Percentiles rank a stretch among this genome's conserved stretches.
Evolutionary conservation across 805 yeast species (phyloP).

Genomic region (Lachancea sp.): DNA sequence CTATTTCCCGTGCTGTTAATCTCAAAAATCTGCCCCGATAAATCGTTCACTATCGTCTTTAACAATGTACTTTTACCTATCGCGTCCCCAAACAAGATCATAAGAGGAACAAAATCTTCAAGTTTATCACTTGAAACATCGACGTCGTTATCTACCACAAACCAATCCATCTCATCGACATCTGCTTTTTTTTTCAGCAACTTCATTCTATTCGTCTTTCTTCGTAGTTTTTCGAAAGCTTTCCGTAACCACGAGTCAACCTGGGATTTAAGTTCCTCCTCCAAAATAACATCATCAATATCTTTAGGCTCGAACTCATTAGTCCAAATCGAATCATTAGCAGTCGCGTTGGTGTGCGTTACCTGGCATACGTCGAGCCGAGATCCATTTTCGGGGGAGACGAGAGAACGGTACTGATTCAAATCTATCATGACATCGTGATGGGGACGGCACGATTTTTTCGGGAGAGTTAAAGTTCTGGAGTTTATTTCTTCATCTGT

Average conservation of each 20-base stretch:
- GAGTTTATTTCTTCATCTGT: slow-evolving; percentile 8
- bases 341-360: neutral
- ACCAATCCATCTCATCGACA: slow-evolving; percentile 27
- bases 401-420: neutral
- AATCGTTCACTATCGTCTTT: slow-evolving; percentile 55
- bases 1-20: slow-evolving; percentile 70
- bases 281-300: slow-evolving; percentile 29
- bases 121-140: slow-evolving; percentile 7
- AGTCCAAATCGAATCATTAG: slow-evolving; percentile 23
- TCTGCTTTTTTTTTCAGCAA: slow-evolving; percentile 26
- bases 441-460: neutral
- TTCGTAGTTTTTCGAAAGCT: slow-evolving; percentile 33
- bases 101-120: slow-evolving; percentile 49
- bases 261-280: slow-evolving; percentile 15
- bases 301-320: slow-evolving; percentile 28
- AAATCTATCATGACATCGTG: neutral
- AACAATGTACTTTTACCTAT: slow-evolving; percentile 74
- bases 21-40: slow-evolving; percentile 72
- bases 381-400: neutral
- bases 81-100: slow-evolving; percentile 67
- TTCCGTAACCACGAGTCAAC: slow-evolving; percentile 30
- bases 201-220: slow-evolving; percentile 31
- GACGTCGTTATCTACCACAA: slow-evolving; percentile 30
- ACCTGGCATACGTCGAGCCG: neutral
- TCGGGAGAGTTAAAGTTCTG: slow-evolving; percentile 2